Percentiles rank a stretch among this genome's conserved stretches.
Conservation (phyloP, 768 basidiomycete species). For the Hydnomerulius pinastri region DNA sequence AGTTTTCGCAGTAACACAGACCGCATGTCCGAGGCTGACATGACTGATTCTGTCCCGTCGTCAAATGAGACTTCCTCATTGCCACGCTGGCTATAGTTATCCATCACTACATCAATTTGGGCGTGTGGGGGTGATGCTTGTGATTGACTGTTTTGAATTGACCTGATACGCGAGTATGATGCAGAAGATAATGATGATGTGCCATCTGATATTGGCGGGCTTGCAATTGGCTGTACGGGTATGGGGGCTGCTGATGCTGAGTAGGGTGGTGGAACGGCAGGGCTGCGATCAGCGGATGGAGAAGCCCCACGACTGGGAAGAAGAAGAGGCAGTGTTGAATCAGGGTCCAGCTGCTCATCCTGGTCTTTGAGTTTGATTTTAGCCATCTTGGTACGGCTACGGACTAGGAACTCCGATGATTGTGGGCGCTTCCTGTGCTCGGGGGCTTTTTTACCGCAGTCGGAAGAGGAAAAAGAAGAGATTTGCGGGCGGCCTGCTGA, state of each 20-base stretch:
- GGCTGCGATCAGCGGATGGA: neutral
- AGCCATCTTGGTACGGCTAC: constrained; percentile 13
- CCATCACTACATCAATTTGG: neutral
- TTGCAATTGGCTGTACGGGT: neutral
- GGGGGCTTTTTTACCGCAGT: neutral
- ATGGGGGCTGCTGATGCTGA: neutral
- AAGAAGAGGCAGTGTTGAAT: constrained; percentile 1
- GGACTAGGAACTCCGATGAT: constrained; percentile 27
- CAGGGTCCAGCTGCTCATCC: constrained; percentile 6
- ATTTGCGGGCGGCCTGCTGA: neutral
- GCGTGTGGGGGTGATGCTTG: neutral
- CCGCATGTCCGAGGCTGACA: constrained; percentile 27
- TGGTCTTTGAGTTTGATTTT: constrained; percentile 2
- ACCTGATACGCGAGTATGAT: neutral
- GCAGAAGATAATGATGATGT: neutral
- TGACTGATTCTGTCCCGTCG: neutral
- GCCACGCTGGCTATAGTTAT: neutral
- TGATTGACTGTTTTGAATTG: neutral
- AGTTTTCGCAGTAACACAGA: constrained; percentile 44
- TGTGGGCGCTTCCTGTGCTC: neutral
- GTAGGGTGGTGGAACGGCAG: neutral
- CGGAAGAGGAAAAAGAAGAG: no score
- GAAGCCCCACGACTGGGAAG: neutral
- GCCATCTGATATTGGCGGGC: neutral
- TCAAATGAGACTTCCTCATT: neutral